Base-by-base conservation (phyloP, 208 protist species). In the Trypanosoma congolense region DNA sequence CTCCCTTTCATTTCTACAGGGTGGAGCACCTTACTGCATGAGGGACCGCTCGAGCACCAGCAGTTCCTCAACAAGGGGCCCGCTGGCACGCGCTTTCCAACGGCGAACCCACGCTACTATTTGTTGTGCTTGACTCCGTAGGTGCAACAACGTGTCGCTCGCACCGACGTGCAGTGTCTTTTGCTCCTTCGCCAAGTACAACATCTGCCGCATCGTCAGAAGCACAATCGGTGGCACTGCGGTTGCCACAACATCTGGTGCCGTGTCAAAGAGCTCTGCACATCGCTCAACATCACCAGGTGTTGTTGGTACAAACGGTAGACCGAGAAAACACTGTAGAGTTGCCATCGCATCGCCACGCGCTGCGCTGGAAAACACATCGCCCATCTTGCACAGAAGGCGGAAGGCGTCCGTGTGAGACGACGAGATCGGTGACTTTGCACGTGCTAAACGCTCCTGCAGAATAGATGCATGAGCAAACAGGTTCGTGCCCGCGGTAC, bases 281-380 rank as follows among this genome's bases (percentile, higher is more conserved):
- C 59, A 69, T 16, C 52, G 70, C 29, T 24, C 49, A 22, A 58
- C 51, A 28, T 67, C 54, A 1, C 43, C 66, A 10, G 52, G 35
- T 19, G 38, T 44, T 40, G 44, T 16, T 10, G 84, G 84, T 16
- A 85, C 71, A 45, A 92, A 87, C 0, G 84, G 70, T 16, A 92
- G 68, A 41, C 53, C 59, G 31, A 75, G 53, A 41, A 89, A 88
- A 33, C 44, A 19, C 24, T 54, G 46, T 18, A 87, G 50, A 19
- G 78, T 78, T 24, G 66, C 50, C 57, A 70, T 65, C n/a, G 51
- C 3, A 44, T 84, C 67, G 18, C 70, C 71, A 21, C 69, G 61
- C 3, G 50, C 61, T 36, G 51, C 38, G 46, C 61, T 56, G 24
- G 65, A 43, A 48, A 73, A 81, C 50, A 84, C 74, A 36, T 86